Base-by-base conservation (phyloP, 2,329 filamentous ascomycete species). In the Ambrosiella cleistominuta region DNA sequence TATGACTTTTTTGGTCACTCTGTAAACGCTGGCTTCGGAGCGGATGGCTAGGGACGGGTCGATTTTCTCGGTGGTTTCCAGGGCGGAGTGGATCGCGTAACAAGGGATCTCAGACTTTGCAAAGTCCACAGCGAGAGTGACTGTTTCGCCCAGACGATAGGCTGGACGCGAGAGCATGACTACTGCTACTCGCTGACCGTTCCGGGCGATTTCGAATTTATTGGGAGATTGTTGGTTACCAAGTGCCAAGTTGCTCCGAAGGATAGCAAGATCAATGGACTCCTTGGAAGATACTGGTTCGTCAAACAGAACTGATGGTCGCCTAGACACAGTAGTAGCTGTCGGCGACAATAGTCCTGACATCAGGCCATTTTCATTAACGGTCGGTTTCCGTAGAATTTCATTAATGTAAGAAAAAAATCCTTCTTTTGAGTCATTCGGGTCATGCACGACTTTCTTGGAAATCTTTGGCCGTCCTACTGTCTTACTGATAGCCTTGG, bases 191-290 rank as follows among this genome's bases (percentile, higher is more conserved):
- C 83, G 83, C 58, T 83, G 83, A n/a, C 90, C 90, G 65, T 89
- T 90, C 12, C 91, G 85, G 11, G 91, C 85, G 67, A 98, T 97
- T 67, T 95, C 90, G 68, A 97, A 98, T 44, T 89, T 83, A 65
- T 95, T 96, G n/a, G 85, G 80, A 66, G 86, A 90, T 64, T 88
- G 84, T 40, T 83, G 82, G n/a, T 80, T 78, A 50, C 80, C 76
- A 1, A 75, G 74, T 0, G 81, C 77, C 63, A 83, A 72, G 63
- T 88, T 88, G 66, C 88, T 89, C 63, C 88, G 83, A 57, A 96
- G 75, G 60, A 97, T 95, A 11, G 93, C 86, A 61, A 95, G 77
- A 66, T 96, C 88, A 65, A 98, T 95, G 17, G 87, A 83, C 65
- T 96, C 89, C 66, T 88, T 91, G 62, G 79, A 85, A 1, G 80